Conservation (phyloP, 352 stramenopile species). For the Blastocystis sp. region DNA sequence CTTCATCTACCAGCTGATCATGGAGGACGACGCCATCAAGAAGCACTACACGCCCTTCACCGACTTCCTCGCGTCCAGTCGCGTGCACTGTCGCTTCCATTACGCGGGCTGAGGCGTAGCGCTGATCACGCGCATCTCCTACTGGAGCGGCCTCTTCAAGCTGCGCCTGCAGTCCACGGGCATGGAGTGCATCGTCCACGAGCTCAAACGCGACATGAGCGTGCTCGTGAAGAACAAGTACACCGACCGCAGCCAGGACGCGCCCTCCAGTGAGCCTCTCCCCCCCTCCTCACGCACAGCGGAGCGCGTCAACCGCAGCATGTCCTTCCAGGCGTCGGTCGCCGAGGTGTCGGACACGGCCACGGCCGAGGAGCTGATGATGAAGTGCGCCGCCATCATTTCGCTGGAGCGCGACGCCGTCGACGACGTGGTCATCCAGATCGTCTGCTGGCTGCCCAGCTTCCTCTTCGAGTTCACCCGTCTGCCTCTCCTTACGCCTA, state of each 20-base stretch:
- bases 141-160: constrained; percentile 28
- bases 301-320: background rate
- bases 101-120: background rate
- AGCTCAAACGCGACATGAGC: constrained; percentile 19
- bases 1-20: constrained; percentile 51
- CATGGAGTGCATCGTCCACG: background rate
- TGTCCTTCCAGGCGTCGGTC: constrained; percentile 1
- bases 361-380: constrained; percentile 12
- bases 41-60: constrained; percentile 47
- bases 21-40: background rate
- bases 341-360: background rate
- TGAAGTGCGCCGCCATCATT: constrained; percentile 22
- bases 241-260: background rate
- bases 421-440: constrained; percentile 28
- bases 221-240: background rate
- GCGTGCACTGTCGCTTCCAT: constrained; percentile 7
- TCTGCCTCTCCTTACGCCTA: background rate
- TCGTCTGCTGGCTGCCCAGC: constrained; percentile 41
- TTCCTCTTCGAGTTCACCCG: constrained; percentile 12
- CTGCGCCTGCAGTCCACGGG: background rate
- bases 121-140: constrained; percentile 22
- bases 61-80: constrained; percentile 19
- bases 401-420: background rate
- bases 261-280: background rate
- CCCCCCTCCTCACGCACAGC: background rate